Evolutionary conservation across 257 asterid genomes (phyloP).

Genomic region (Mitragyna speciosa): DNA sequence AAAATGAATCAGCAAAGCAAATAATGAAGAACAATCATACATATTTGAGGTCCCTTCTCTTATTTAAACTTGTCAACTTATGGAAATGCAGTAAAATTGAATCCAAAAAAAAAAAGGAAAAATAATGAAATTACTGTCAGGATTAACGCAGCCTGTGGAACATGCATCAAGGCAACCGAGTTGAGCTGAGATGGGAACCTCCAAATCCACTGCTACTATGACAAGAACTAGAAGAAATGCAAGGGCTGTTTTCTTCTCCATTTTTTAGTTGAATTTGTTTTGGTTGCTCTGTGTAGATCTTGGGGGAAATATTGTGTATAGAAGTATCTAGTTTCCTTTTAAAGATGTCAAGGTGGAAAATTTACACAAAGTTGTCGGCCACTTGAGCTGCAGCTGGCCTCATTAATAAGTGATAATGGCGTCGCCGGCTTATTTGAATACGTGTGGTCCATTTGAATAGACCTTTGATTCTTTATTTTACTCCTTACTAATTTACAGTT

Average conservation of each 20-base stretch:
- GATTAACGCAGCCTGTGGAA: constrained; percentile 40
- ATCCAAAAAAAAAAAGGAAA: not conserved
- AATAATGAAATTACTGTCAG: constrained; percentile 23
- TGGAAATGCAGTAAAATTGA: not conserved
- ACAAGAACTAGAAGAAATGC: constrained; percentile 29
- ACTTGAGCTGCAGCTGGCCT: not conserved
- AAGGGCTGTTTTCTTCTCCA: constrained; percentile 41
- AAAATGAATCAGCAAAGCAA: too few species aligned
- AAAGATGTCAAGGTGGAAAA: not conserved
- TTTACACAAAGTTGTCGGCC: not conserved
- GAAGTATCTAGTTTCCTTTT: not conserved
- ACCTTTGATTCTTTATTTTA: not conserved
- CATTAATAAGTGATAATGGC: not conserved
- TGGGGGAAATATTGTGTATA: not conserved
- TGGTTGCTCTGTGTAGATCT: not conserved
- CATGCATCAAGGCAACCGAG: constrained; percentile 48
- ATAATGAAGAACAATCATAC: not conserved
- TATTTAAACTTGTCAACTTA: not conserved
- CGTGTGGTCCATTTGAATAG: not conserved
- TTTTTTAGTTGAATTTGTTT: not conserved
- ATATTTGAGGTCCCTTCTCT: not conserved
- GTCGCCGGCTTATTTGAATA: not conserved
- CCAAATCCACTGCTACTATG: constrained; percentile 35
- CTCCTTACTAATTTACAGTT: too few species aligned
- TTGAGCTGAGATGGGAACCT: constrained; percentile 34